Percentiles rank a stretch among this genome's conserved stretches.
Conservation (phyloP, 257 asterid species). For the Solanum peruvianum region DNA sequence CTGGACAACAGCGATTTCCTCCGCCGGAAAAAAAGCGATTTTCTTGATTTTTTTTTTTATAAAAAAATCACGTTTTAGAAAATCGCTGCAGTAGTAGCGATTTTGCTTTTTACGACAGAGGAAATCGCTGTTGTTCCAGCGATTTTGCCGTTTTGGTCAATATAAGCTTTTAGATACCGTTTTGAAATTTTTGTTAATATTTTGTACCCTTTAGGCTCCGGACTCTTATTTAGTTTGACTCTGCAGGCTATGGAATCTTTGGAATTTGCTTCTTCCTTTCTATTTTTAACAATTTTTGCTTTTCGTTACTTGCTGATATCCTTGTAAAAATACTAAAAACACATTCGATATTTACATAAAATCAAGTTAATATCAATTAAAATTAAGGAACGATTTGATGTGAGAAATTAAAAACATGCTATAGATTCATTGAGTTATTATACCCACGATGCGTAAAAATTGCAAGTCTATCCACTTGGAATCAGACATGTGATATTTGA, state of each 20-base stretch:
- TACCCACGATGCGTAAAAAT: too few species aligned
- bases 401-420: not conserved
- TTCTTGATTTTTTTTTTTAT: too few species aligned
- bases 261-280: not conserved
- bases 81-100: too few species aligned
- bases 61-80: too few species aligned
- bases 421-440: not conserved
- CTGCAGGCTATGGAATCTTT: not conserved
- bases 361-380: not conserved
- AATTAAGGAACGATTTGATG: not conserved
- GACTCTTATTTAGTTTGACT: not conserved
- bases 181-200: too few species aligned
- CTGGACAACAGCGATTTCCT: too few species aligned
- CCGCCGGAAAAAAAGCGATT: too few species aligned
- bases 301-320: not conserved
- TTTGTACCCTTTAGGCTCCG: too few species aligned
- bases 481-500: not conserved
- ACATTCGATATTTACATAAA: not conserved
- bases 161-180: too few species aligned
- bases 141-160: too few species aligned
- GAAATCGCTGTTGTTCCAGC: too few species aligned
- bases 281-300: not conserved
- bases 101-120: too few species aligned
- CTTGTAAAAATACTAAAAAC: not conserved
- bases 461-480: not conserved